A percentile compares a stretch with the other conserved stretches of the same genome.
Evolutionary conservation across 805 yeast genomes (phyloP).

Genomic region (Candida germanica): DNA sequence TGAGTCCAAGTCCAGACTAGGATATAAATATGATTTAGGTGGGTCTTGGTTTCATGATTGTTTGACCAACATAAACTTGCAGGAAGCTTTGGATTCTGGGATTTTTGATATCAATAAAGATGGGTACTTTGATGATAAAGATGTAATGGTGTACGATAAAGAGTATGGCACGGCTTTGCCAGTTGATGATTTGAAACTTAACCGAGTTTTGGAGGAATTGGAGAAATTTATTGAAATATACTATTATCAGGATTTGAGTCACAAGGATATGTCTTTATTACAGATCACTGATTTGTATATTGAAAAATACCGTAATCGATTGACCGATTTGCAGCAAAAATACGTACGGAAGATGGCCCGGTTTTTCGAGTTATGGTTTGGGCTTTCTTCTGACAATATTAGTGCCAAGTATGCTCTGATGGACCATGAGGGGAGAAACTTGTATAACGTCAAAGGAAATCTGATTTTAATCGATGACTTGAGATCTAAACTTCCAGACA

Average conservation of each 20-base stretch:
- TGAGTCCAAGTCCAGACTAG: conserved; percentile 29
- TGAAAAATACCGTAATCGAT: conserved; percentile 40
- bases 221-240: conserved; percentile 56
- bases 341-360: conserved; percentile 53
- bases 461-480: conserved; percentile 42
- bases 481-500: conserved; percentile 35
- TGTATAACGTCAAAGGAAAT: conserved; percentile 64
- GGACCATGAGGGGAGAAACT: conserved; percentile 75
- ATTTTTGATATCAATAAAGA: conserved; percentile 22
- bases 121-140: conserved; percentile 49
- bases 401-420: conserved; percentile 69
- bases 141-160: conserved; percentile 21
- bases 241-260: conserved; percentile 48
- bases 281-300: conserved; percentile 49
- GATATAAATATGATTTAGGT: conserved; percentile 65
- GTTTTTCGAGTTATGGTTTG: conserved; percentile 75
- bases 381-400: conserved; percentile 61
- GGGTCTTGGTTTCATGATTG: conserved; percentile 93
- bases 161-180: conserved; percentile 32
- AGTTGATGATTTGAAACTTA: conserved; percentile 22
- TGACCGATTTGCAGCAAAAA: conserved; percentile 50
- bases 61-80: conserved; percentile 58
- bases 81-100: conserved; percentile 17
- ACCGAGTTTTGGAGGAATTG: conserved; percentile 51
- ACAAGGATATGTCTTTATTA: conserved; percentile 50